A percentile compares a stretch with the other conserved stretches of the same genome.
These are phyloP conservation scores for Pleodorina starrii DNA, from an alignment of 139 green algal species.

Conservation along the genomic window DNA sequence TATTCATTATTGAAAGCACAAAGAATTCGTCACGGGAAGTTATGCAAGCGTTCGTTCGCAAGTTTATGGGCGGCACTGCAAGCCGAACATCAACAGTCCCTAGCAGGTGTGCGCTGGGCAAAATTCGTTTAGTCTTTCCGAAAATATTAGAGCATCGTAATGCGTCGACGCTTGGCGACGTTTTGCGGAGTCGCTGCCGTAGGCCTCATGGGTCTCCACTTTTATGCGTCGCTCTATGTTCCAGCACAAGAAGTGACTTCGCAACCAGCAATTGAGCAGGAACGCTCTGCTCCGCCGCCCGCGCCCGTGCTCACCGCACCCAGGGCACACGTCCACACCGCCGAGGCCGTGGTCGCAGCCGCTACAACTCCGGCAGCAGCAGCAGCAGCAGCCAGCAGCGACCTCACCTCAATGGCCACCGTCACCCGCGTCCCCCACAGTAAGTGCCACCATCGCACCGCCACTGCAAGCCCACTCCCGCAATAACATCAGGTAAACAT, in stretches of 20 bases:
- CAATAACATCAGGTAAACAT: not conserved
- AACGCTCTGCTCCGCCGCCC: not conserved
- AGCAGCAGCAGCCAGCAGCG: not conserved
- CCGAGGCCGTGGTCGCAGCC: not conserved
- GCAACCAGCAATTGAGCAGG: not conserved
- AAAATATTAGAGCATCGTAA: not conserved
- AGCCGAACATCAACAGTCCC: not conserved
- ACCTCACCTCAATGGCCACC: not conserved
- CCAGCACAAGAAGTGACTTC: not conserved
- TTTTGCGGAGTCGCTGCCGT: not conserved
- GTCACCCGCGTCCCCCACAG: slow-evolving; percentile 2
- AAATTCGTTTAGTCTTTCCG: not conserved
- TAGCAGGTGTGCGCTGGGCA: not conserved
- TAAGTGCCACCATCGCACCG: not conserved
- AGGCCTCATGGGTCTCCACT: not conserved
- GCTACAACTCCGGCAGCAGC: not conserved
- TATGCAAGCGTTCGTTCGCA: not conserved
- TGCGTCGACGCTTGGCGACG: not conserved
- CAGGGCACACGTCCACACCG: not conserved
- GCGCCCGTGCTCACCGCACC: not conserved
- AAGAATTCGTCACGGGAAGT: not conserved
- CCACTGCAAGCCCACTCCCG: not conserved
- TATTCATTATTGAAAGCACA: not conserved
- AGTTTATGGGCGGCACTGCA: not conserved
- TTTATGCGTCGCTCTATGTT: not conserved